Evolutionary conservation across 2,329 filamentous ascomycete species (phyloP), one percentile per base, ranked within the genome.

Genomic region (Exophiala sp.): DNA sequence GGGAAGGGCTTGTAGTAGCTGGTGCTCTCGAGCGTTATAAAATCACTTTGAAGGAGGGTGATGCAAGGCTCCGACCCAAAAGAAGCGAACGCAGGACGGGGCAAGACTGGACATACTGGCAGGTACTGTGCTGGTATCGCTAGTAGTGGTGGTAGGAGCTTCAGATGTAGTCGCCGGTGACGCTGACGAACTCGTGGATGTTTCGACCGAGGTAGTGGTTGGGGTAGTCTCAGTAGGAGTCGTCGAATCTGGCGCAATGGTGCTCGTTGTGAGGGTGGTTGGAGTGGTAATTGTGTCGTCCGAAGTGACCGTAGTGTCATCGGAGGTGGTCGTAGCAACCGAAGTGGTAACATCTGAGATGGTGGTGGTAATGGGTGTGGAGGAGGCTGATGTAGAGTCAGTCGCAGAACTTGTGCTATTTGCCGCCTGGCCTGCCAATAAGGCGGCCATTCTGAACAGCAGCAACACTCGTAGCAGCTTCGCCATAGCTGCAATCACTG

Each of bases 1-100:
- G 38, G 18, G 44, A 42, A 34, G 43, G 50, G 48, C 46, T 57
- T 54, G 51, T 48, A 41, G 51, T 50, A 42, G 53, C 47, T 52
- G 50, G 46, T 50, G 50, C 47, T 35, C 22, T 42, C 38, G 44
- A 29, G 34, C 37, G 43, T 53, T 56, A 56, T 39, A 50, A 52
- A 29, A 50, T 34, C 38, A 46, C 37, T 21, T 35, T 37, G 14
- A 37, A 27, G 10, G 19, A 16, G 19, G 27, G 34, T n/a, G 34
- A 34, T 19, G 37, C 23, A 43, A 46, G 42, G 52, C 46, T 53
- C 37, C 43, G 39, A 40, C 29, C 38, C 11, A n/a, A 16, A 46
- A 38, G 27, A n/a, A 35, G 23, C n/a, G 40, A 39, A 16, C 16
- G 49, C 16, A 38, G 21, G 41, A 48, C 38, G 7, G 24, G 29